Base-by-base conservation (phyloP, 2,329 filamentous ascomycete genomes). In the Xylaria sp. region DNA sequence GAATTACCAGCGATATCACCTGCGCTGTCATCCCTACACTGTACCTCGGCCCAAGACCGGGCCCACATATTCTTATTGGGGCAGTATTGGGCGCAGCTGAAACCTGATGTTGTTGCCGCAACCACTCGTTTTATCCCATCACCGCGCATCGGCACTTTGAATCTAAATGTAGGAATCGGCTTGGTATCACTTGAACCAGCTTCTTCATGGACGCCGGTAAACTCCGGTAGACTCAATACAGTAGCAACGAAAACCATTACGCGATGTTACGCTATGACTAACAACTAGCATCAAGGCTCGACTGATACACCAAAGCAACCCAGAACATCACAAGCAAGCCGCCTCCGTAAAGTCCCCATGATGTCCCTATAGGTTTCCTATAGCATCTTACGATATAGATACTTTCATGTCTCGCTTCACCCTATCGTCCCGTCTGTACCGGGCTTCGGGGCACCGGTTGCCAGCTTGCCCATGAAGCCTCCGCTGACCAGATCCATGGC, bases 391-490 rank as follows among this genome's bases (percentile, higher is more conserved):
- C 15, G 28, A 28, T 28, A 46, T n/a, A 46, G 5, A 43, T 13
- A 43, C n/a, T 5, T 49, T 8, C 15, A 49, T 13, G 20, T 31
- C 25, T 62, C 39, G 6, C 39, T 56, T 69, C 65, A 75, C 9
- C 69, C 61, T 62, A 76, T 73, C n/a, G 76, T 78, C 9, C 76
- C 77, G 61, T 78, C 76, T 2, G 76, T 78, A 18, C 77, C 77
- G 1, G 77, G 77, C 60, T 63, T 66, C 9, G 77, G 77, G n/a
- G 75, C 70, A 23, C 77, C 76, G 9, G 77, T 78, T n/a, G 69
- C 57, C 25, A 77, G 57, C 66, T 76, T 78, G 49, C 76, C 76
- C 77, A 78, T 78, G 64, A 78, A 78, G 7, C 76, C 77, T 56
- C 67, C 60, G 28, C 68, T 77, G 20, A 78, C 76, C 2, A 78